These are phyloP conservation scores for Camillea tinctor DNA, from an alignment of 2,329 filamentous ascomycete genomes.

Conservation along the genomic window DNA sequence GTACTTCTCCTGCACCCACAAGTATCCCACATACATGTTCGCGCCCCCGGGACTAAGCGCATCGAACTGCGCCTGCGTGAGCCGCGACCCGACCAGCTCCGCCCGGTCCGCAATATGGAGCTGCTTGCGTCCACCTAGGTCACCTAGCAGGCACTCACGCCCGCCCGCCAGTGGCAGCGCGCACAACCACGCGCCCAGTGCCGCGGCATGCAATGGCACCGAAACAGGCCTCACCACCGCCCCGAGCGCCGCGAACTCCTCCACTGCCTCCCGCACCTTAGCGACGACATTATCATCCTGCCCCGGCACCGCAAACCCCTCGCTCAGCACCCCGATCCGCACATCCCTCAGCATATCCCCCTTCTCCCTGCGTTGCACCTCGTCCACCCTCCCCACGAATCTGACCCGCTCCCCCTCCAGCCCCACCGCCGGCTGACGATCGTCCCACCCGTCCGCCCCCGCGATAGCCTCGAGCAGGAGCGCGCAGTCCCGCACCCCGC, in stretches of 20 bases:
- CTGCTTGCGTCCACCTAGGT: conserved; percentile 23
- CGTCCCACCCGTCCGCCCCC: conserved; percentile 34
- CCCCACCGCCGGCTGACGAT: conserved; percentile 28
- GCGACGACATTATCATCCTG: conserved; percentile 24
- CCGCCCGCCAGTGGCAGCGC: conserved; percentile 18
- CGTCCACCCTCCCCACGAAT: conserved; percentile 20
- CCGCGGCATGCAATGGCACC: conserved; percentile 29
- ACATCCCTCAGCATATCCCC: conserved; percentile 28
- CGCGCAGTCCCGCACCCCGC: conserved; percentile 29
- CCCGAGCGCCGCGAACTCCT: conserved; percentile 26
- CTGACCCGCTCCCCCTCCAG: conserved; percentile 16
- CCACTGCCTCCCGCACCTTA: conserved; percentile 26
- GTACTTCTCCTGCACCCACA: conserved; percentile 26
- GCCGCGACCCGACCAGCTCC: conserved; percentile 17
- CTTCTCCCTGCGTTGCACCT: too few relatives aligned
- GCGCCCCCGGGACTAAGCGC: conserved; percentile 25
- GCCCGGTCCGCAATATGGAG: conserved; percentile 25
- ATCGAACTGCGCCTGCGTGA: conserved; percentile 28
- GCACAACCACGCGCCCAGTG: conserved; percentile 20
- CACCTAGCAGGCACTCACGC: conserved; percentile 19
- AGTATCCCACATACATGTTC: conserved; percentile 24
- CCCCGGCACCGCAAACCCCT: conserved; percentile 28
- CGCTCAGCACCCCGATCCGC: conserved; percentile 30
- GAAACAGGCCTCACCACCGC: conserved; percentile 29
- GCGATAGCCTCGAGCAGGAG: conserved; percentile 33